Evolutionary conservation across 2,329 filamentous ascomycete species (phyloP), one percentile per base, ranked within the genome.

Genomic region (Coleophoma eucalyptorum): DNA sequence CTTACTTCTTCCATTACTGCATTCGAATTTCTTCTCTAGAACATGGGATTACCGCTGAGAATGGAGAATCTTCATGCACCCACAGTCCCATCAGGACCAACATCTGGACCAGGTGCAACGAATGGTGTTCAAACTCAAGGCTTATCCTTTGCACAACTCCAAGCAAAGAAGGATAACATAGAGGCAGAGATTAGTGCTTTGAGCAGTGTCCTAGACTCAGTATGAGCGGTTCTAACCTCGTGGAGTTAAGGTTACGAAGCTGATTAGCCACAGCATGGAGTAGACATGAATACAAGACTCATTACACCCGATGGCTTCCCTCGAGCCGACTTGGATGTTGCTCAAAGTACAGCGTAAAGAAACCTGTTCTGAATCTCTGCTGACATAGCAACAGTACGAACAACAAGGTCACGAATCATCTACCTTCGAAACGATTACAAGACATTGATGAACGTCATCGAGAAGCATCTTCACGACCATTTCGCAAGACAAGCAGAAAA

Each of bases 341-440:
- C 94, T 21, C 93, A 97, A 72, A 94, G 90, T 94, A 83, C 58
- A 77, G 49, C 46, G 32, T 42, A 20, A 16, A 34, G 26, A 40
- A 26, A 48, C 16, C 7, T 15, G 43, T n/a, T 10, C 33, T 26
- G 20, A 48, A n/a, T 19, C 26, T 3, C 16, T 52, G 34, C 52
- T 58, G 46, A 61, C 41, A 44, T 16, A 13, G 8, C 21, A n/a
- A 12, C 62, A 95, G 90, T 99, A 65, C 89, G 94, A 55, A 96
- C 90, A n/a, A 96, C 92, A 35, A 81, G 94, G 69, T 82, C 92
- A 26, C 85, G 89, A 54, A 96, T 99, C 59, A 94, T 97, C 59
- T 79, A 86, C 59, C 78, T 97, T 37, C 86, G 89, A 57, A 97
- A 97, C 65, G 94, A 99, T 69, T 93, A 96, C 73, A 97, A 95